Evolutionary conservation across 768 basidiomycete species (phyloP).

Genomic region (Hirschioporus abietinus): DNA sequence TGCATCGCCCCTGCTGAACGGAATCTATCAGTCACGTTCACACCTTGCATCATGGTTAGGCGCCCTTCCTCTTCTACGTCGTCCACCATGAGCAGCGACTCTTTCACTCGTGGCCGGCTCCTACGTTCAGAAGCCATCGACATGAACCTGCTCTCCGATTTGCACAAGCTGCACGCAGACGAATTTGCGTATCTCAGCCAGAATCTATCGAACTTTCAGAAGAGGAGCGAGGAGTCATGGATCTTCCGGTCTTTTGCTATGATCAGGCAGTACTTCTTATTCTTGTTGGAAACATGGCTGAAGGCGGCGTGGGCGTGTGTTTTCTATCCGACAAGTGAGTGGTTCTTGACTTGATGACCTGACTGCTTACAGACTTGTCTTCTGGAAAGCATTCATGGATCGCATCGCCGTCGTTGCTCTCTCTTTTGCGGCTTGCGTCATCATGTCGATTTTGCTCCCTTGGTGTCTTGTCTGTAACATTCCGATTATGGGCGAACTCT

Average conservation of each 20-base stretch:
- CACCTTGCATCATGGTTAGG: not conserved
- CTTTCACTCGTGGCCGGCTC: not conserved
- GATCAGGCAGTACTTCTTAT: conserved; percentile 10
- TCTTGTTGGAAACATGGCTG: conserved; percentile 13
- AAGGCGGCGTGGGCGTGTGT: conserved; percentile 13
- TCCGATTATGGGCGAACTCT: conserved; percentile 11
- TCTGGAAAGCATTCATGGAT: conserved; percentile 15
- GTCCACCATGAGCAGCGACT: not conserved
- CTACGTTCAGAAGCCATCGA: not conserved
- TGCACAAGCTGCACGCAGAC: conserved; percentile 16
- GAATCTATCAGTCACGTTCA: not conserved
- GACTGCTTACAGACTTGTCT: not conserved
- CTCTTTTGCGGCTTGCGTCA: conserved; percentile 14
- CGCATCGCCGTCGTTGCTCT: conserved; percentile 14
- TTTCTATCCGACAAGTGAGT: conserved; percentile 16
- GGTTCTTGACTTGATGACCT: not conserved
- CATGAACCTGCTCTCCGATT: not conserved
- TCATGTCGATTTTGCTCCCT: conserved; percentile 14
- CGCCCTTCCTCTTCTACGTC: not conserved
- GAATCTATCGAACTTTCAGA: conserved; percentile 3
- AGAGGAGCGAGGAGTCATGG: conserved; percentile 8
- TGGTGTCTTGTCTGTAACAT: conserved; percentile 15
- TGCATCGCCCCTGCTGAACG: not conserved
- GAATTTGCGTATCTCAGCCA: conserved; percentile 16
- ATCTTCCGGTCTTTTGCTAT: conserved; percentile 11